Evolutionary conservation across 208 protist species (phyloP).

Genomic region (Leishmania tarentolae): DNA sequence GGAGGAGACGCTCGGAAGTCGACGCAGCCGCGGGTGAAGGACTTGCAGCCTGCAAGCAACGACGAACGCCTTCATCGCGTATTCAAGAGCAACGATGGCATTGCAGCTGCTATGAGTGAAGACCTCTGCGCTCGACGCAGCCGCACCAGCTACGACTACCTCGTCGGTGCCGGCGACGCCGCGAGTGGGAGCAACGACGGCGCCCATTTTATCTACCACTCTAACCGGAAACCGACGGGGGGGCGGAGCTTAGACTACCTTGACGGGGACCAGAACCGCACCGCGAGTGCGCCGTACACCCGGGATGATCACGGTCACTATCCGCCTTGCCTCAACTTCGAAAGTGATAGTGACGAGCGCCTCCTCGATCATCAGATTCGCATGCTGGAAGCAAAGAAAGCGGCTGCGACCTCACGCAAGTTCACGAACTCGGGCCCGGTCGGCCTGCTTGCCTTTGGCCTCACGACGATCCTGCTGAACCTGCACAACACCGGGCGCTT

Average conservation of each 20-base stretch:
- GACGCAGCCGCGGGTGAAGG: background rate
- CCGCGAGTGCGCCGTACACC: background rate
- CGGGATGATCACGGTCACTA: background rate
- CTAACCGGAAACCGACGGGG: background rate
- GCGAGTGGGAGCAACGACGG: background rate
- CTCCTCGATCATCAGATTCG: conserved; percentile 32
- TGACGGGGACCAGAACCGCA: conserved; percentile 36
- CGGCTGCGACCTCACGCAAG: conserved; percentile 20
- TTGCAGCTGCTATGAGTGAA: conserved; percentile 8
- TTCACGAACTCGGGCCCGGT: conserved; percentile 35
- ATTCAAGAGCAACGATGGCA: background rate
- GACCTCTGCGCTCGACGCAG: conserved; percentile 21
- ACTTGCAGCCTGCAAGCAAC: background rate
- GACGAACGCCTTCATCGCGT: background rate
- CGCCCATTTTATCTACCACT: conserved; percentile 17
- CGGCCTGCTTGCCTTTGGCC: conserved; percentile 60
- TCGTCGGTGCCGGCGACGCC: conserved; percentile 7
- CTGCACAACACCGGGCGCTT: conserved; percentile 47
- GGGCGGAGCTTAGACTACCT: conserved; percentile 30
- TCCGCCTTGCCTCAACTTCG: conserved; percentile 18
- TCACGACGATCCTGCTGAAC: conserved; percentile 62
- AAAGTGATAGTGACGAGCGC: conserved; percentile 27
- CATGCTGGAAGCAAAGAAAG: conserved; percentile 15
- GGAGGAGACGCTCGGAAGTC: background rate
- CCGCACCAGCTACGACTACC: conserved; percentile 33